A percentile compares a stretch with the other conserved stretches of the same genome.
Conservation (phyloP, 164 flowering plant genomes). For the Malania oleifera region DNA sequence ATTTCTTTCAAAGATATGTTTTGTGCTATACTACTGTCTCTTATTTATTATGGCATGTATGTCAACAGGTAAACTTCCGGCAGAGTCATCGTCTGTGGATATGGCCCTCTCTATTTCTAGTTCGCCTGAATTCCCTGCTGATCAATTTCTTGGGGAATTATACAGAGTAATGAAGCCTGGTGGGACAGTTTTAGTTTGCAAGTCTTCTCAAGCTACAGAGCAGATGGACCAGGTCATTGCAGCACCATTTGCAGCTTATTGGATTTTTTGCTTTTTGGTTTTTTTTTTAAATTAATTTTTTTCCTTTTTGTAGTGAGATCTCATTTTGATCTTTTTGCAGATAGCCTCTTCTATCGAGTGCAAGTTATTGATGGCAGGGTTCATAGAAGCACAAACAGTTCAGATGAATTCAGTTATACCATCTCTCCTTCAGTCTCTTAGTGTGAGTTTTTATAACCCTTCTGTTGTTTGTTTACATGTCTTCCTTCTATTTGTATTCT, state of each 20-base stretch:
- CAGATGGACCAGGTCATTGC: constrained; percentile 27
- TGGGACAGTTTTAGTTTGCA: constrained; percentile 40
- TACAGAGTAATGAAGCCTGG: constrained; percentile 70
- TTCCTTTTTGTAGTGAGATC: not conserved
- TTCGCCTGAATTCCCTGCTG: constrained; percentile 38
- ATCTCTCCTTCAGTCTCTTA: constrained; percentile 28
- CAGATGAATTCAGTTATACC: constrained; percentile 26
- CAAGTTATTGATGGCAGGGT: constrained; percentile 67
- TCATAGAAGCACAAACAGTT: constrained; percentile 44
- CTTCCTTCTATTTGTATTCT: not conserved
- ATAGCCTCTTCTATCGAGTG: constrained; percentile 39
- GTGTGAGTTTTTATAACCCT: too few species aligned
- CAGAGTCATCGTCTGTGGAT: constrained; percentile 58
- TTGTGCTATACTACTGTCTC: not conserved
- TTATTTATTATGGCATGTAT: not conserved
- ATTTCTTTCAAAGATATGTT: too few species aligned
- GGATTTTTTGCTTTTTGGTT: not conserved
- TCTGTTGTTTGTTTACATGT: too few species aligned
- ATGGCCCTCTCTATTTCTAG: constrained; percentile 31
- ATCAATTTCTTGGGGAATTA: constrained; percentile 44
- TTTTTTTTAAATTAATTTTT: too few species aligned
- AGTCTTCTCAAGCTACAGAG: constrained; percentile 22
- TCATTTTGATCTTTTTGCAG: constrained; percentile 33
- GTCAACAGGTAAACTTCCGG: constrained; percentile 48
- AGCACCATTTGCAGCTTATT: constrained; percentile 1